Percentiles rank a stretch among this genome's conserved stretches.
Evolutionary conservation across 2,329 filamentous ascomycete species (phyloP).

Genomic region (Bipolaris bicolor): DNA sequence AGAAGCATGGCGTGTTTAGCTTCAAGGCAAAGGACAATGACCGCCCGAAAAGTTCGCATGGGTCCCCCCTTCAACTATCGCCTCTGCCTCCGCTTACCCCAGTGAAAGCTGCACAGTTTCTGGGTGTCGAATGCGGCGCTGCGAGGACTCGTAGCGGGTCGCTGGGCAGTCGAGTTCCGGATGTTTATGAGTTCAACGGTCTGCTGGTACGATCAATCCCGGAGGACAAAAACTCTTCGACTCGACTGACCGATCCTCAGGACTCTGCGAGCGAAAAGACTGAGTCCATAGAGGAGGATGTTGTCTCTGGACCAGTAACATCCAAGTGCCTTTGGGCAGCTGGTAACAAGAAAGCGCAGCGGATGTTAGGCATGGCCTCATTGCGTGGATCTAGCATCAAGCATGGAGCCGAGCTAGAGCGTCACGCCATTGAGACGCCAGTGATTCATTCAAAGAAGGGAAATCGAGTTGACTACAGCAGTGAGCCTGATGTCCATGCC

Average conservation of each 20-base stretch:
- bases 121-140: constrained; percentile 19
- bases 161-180: background rate
- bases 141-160: constrained; percentile 4
- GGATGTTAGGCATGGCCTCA: constrained; percentile 22
- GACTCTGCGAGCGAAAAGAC: constrained; percentile 8
- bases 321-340: constrained; percentile 11
- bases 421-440: background rate
- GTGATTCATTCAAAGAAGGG: constrained; percentile 3
- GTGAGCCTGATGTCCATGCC: constrained; percentile 12
- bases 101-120: constrained; percentile 29
- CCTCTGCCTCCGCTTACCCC: constrained; percentile 30
- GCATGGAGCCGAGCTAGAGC: constrained; percentile 5
- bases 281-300: constrained; percentile 20
- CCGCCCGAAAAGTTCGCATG: constrained; percentile 12
- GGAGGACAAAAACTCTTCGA: constrained; percentile 6
- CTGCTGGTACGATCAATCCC: constrained; percentile 12
- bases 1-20: constrained; percentile 25
- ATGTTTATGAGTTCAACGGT: constrained; percentile 9
- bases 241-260: constrained; percentile 6
- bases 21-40: constrained; percentile 22
- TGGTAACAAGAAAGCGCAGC: constrained; percentile 20
- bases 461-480: constrained; percentile 15
- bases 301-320: constrained; percentile 13
- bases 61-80: constrained; percentile 9
- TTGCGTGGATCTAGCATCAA: constrained; percentile 11